phyloP scores from a whole-genome alignment of 768 basidiomycete species.

The Polyporus arcularius region DNA sequence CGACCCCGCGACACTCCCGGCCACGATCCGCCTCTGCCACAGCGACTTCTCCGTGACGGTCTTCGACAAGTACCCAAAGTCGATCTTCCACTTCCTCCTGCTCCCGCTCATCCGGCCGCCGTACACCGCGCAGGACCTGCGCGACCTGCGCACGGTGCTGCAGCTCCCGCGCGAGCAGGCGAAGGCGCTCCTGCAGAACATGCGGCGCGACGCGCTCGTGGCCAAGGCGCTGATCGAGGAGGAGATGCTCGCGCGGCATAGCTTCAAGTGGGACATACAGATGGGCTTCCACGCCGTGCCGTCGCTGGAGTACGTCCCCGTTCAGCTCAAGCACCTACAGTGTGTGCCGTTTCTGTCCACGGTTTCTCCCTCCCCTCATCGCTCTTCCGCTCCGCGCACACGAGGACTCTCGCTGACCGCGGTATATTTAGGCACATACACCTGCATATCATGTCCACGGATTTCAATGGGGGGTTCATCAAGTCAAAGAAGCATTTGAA shows the following conservation, averaged over 20 bases:
- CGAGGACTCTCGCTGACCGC: neutral
- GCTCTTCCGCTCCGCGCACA: neutral
- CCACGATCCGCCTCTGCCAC: constrained; percentile 59
- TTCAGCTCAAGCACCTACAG: constrained; percentile 2
- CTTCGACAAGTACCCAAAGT: constrained; percentile 79
- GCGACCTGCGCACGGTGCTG: constrained; percentile 58
- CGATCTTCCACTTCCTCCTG: constrained; percentile 85
- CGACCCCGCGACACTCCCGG: constrained; percentile 54
- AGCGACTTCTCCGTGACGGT: constrained; percentile 60
- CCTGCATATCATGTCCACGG: constrained; percentile 82
- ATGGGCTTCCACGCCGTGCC: constrained; percentile 84
- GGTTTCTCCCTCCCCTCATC: neutral
- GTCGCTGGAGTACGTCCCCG: constrained; percentile 74
- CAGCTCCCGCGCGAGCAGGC: constrained; percentile 54
- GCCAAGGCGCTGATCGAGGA: constrained; percentile 64
- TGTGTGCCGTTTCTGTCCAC: neutral
- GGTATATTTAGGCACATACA: constrained; percentile 65
- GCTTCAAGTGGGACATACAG: constrained; percentile 77
- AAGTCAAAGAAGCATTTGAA: constrained; percentile 93
- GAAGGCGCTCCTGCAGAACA: constrained; percentile 49
- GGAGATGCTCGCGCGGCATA: constrained; percentile 78
- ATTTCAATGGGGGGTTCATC: constrained; percentile 66
- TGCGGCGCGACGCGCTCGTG: constrained; percentile 58
- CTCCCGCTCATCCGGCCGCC: constrained; percentile 55
- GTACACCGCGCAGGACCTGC: constrained; percentile 40